Evolutionary conservation across 2,329 filamentous ascomycete genomes (phyloP).

Genomic region (Aspergillus tamarii): DNA sequence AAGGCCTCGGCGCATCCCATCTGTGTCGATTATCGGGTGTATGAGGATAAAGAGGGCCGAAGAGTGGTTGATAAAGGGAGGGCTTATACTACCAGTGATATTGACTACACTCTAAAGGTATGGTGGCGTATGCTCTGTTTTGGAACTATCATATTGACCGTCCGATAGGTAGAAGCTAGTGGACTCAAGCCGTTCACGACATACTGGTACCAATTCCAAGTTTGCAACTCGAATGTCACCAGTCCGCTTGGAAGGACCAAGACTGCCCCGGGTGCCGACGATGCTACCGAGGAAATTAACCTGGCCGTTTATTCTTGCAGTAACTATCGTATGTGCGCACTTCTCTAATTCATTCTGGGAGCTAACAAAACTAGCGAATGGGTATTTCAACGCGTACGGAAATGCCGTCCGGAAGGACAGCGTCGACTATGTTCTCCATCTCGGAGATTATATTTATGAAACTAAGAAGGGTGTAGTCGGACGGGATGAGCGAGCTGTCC

Average conservation of each 20-base stretch:
- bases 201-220: constrained; percentile 68
- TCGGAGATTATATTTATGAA: constrained; percentile 70
- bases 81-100: constrained; percentile 71
- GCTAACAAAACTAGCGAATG: constrained; percentile 44
- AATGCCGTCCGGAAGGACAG: constrained; percentile 63
- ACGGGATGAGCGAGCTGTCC: constrained; percentile 13
- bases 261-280: constrained; percentile 63
- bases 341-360: no score
- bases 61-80: constrained; percentile 59
- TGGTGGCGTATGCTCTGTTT: background rate
- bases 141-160: background rate
- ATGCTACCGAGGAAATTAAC: constrained; percentile 60
- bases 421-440: constrained; percentile 63
- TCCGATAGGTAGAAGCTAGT: constrained; percentile 57
- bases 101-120: constrained; percentile 76
- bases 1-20: constrained; percentile 57
- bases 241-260: constrained; percentile 71
- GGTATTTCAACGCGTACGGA: constrained; percentile 64
- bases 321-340: constrained; percentile 61
- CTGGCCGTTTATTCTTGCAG: constrained; percentile 73
- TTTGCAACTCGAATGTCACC: constrained; percentile 65
- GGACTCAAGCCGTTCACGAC: constrained; percentile 66
- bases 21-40: constrained; percentile 64
- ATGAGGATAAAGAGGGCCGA: constrained; percentile 41
- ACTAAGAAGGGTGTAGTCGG: constrained; percentile 46